These are phyloP conservation scores for Fusarium sp. DNA, from an alignment of 2,329 filamentous ascomycete species.

Conservation along the genomic window DNA sequence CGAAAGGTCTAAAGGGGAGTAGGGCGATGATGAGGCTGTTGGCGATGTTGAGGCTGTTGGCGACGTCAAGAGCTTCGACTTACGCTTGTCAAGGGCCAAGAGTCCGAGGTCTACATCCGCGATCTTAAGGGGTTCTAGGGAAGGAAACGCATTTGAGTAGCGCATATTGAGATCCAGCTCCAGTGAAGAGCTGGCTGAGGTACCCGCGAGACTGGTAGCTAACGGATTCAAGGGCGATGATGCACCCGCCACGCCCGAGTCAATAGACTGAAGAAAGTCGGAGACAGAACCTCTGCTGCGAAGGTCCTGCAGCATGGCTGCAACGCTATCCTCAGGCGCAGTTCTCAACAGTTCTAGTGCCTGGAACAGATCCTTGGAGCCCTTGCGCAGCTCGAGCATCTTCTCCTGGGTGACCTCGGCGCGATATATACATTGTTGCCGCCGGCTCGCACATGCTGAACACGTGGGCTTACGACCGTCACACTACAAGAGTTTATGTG, in stretches of 20 bases:
- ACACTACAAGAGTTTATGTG: slow-evolving; percentile 12
- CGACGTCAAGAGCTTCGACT: background rate
- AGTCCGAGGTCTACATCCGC: slow-evolving; percentile 9
- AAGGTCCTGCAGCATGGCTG: background rate
- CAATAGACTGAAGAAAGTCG: slow-evolving; percentile 8
- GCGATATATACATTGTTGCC: slow-evolving; percentile 22
- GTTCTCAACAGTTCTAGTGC: slow-evolving; percentile 14
- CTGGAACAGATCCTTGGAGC: slow-evolving; percentile 9
- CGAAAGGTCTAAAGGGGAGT: background rate
- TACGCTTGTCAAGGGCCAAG: background rate
- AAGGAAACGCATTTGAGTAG: slow-evolving; percentile 2
- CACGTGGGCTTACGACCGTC: slow-evolving; percentile 26
- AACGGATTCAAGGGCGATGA: background rate
- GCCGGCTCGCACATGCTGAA: slow-evolving; percentile 20
- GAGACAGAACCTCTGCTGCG: slow-evolving; percentile 4
- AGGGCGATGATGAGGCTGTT: accelerated
- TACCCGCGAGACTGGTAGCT: background rate
- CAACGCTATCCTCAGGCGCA: background rate
- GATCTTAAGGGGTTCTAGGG: background rate
- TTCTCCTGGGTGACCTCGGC: slow-evolving; percentile 21
- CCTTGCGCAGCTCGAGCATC: slow-evolving; percentile 14
- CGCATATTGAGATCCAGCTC: slow-evolving; percentile 19
- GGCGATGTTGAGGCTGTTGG: accelerated
- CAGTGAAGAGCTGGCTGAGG: background rate
- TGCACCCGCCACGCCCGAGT: background rate